phyloP scores from a whole-genome alignment of 2,329 filamentous ascomycete genomes.

The Ascochyta fabae region DNA sequence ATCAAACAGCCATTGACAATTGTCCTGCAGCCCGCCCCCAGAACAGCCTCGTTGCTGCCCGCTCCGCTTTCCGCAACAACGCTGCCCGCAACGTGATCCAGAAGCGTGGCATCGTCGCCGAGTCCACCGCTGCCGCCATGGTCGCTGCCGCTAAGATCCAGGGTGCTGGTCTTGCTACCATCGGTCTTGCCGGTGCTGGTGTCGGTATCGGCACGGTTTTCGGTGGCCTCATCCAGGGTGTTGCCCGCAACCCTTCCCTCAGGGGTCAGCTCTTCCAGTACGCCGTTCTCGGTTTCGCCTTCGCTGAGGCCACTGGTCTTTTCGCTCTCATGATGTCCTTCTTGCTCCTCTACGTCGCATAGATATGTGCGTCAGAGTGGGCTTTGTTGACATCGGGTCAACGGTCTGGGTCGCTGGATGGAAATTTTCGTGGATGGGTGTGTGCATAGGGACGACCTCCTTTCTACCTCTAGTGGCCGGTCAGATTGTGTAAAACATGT shows the following conservation, averaged over 20 bases:
- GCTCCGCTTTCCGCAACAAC: constrained; percentile 51
- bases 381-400: constrained; percentile 39
- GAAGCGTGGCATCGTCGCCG: constrained; percentile 51
- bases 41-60: constrained; percentile 49
- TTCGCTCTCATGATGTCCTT: constrained; percentile 61
- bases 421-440: constrained; percentile 49
- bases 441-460: constrained; percentile 50
- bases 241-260: constrained; percentile 93
- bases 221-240: constrained; percentile 85
- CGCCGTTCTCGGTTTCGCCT: constrained; percentile 94
- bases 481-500: constrained; percentile 54
- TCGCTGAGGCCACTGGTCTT: constrained; percentile 85
- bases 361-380: constrained; percentile 46
- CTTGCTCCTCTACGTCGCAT: constrained; percentile 52
- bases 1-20: constrained; percentile 45
- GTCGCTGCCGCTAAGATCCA: constrained; percentile 53
- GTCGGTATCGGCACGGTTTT: constrained; percentile 96
- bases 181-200: constrained; percentile 91
- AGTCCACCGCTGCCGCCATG: constrained; percentile 52
- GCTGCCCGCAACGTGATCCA: constrained; percentile 50
- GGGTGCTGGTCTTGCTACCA: constrained; percentile 68
- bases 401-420: constrained; percentile 45
- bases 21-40: constrained; percentile 43
- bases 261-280: constrained; percentile 95
- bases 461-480: constrained; percentile 49